phyloP scores from a whole-genome alignment of 108 stramenopile species.

The Phaeodactylum tricornutum region DNA sequence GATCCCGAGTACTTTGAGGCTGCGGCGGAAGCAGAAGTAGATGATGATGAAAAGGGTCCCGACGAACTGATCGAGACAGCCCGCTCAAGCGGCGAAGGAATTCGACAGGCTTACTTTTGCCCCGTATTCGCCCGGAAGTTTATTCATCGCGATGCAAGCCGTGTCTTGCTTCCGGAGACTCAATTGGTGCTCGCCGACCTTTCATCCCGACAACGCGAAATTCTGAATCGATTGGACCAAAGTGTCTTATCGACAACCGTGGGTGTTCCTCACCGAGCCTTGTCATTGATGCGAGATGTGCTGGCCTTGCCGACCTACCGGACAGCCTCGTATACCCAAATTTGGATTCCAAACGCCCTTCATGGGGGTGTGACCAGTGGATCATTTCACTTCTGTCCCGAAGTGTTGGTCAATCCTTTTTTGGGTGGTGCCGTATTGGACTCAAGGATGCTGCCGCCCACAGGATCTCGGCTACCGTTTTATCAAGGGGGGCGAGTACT shows the following conservation, averaged over 20 bases:
- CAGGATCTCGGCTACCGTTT: slow-evolving; percentile 60
- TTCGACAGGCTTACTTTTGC: slow-evolving; percentile 69
- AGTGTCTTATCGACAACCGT: slow-evolving; percentile 41
- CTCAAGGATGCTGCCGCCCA: slow-evolving; percentile 59
- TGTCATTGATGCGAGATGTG: slow-evolving; percentile 79
- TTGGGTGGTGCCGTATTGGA: slow-evolving; percentile 80
- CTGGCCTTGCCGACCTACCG: slow-evolving; percentile 70
- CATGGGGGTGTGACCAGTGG: slow-evolving; percentile 68
- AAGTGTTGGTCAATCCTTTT: slow-evolving; percentile 69
- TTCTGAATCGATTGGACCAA: slow-evolving; percentile 29
- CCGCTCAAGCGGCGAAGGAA: slow-evolving; percentile 47
- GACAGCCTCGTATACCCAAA: slow-evolving; percentile 70
- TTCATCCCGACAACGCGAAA: slow-evolving; percentile 9
- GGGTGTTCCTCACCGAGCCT: slow-evolving; percentile 75
- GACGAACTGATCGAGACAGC: slow-evolving; percentile 1
- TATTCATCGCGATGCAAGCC: slow-evolving; percentile 45
- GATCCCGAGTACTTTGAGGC: slow-evolving; percentile 76
- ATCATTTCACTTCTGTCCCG: slow-evolving; percentile 58
- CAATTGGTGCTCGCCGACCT: slow-evolving; percentile 6
- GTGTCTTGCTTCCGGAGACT: slow-evolving; percentile 23
- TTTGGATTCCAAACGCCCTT: slow-evolving; percentile 80
- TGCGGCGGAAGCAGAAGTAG: slow-evolving; percentile 34
- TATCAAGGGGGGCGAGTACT: slow-evolving; percentile 60
- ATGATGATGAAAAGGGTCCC: slow-evolving; percentile 26
- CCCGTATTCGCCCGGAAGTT: slow-evolving; percentile 51